Conservation (phyloP, 129 eudicot genomes). For the Apium graveolens region DNA sequence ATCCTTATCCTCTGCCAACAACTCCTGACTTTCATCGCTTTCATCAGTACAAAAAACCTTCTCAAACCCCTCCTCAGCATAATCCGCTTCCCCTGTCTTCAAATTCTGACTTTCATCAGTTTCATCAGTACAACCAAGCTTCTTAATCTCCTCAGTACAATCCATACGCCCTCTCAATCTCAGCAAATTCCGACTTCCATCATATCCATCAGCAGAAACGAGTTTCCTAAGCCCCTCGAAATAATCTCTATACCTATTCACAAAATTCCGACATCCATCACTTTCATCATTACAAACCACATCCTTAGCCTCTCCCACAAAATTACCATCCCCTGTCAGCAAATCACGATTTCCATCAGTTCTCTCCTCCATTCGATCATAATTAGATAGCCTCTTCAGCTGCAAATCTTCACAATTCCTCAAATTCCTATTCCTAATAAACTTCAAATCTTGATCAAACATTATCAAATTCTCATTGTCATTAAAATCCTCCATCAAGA, state of each 20-base stretch:
- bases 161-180: not conserved
- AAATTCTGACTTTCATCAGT: not conserved
- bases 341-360: not conserved
- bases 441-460: not conserved
- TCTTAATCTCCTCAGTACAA: not conserved
- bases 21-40: not conserved
- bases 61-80: not conserved
- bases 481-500: not conserved
- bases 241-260: not conserved
- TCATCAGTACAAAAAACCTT: not conserved
- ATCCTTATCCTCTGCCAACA: not conserved
- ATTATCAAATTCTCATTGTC: not conserved
- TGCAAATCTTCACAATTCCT: slow-evolving; percentile 1
- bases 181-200: not conserved
- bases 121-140: not conserved
- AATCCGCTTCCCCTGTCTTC: not conserved
- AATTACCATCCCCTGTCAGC: not conserved
- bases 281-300: not conserved
- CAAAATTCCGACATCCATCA: not conserved
- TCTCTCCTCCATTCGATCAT: not conserved
- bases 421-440: not conserved
- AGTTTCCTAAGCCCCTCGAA: not conserved
- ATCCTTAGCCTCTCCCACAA: not conserved
- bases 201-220: not conserved
- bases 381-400: not conserved